Base-by-base conservation (phyloP, 2,329 filamentous ascomycete genomes). In the Stenocarpella maydis region DNA sequence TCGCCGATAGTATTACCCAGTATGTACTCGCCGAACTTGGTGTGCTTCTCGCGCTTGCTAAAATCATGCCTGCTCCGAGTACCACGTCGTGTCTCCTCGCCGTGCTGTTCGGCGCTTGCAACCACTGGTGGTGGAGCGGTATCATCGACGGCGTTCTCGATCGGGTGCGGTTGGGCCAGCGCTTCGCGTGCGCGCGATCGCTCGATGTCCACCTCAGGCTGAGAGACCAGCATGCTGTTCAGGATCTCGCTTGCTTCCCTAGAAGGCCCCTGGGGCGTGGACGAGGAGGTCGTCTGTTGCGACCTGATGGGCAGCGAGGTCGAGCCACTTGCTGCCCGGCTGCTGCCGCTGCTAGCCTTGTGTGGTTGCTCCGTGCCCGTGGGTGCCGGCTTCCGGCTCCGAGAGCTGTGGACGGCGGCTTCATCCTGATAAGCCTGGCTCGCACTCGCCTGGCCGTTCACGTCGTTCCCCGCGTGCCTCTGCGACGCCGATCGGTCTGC, bases 1-100 rank as follows among this genome's bases (percentile, higher is more conserved):
- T 99, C 96, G 61, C 96, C 96, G 61, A 99, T 91, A 2, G 95
- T 98, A 79, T 97, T 95, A 43, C 96, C 96, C 4, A 99, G 87
- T 71, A 97, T 94, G 80, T 98, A 99, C 72, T 98, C 94, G 71
- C 95, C 95, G 78, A 99, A 98, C 74, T 93, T 95, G 50, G 92
- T 94, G 73, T 92, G 89, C 83, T 97, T 97, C 74, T 90, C 85
- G 45, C 82, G 78, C 72, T 85, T 86, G 0, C 82, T 80, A 76
- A 90, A 87, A 72, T 91, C 88, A 71, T 91, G 88, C 43, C 89
- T 82, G 71, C 87, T 90, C 67, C 88, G 83, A 10, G 80, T 80
- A 41, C 83, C 82, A 15, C 85, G 84, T 39, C 85, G 82, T 60
- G 82, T 77, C 37, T 88, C 85, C 17, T 83, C 80, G 15, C 73